Conservation (phyloP, 805 yeast genomes). For the Ogataea siamensis region DNA sequence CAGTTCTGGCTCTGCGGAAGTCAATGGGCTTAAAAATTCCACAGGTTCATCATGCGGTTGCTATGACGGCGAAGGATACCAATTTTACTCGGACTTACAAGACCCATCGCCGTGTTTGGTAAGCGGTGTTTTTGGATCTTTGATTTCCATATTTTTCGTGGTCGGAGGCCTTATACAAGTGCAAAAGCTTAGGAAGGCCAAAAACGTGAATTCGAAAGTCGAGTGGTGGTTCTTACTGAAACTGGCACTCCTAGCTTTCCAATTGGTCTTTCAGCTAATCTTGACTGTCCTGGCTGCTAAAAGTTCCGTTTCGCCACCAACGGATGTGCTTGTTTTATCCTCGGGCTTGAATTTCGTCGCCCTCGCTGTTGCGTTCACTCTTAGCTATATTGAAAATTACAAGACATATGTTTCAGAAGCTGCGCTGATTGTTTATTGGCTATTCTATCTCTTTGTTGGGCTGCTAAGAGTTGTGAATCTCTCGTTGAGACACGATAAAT, state of each 20-base stretch:
- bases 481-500: slow-evolving; percentile 35
- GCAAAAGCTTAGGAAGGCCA: slow-evolving; percentile 32
- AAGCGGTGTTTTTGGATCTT: slow-evolving; percentile 41
- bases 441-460: slow-evolving; percentile 50
- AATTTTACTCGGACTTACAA: slow-evolving; percentile 37
- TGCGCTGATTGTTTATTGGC: slow-evolving; percentile 72
- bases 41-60: slow-evolving; percentile 25
- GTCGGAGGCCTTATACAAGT: slow-evolving; percentile 39
- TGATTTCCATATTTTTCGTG: slow-evolving; percentile 37
- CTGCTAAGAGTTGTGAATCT: slow-evolving; percentile 43
- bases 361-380: slow-evolving; percentile 47
- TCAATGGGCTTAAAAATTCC: background rate
- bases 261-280: slow-evolving; percentile 37
- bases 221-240: slow-evolving; percentile 44
- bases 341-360: slow-evolving; percentile 39
- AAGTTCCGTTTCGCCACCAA: slow-evolving; percentile 16
- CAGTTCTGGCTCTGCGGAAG: background rate
- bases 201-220: slow-evolving; percentile 29
- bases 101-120: slow-evolving; percentile 54
- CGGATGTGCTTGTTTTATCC: slow-evolving; percentile 31
- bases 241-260: slow-evolving; percentile 38
- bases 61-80: slow-evolving; percentile 43
- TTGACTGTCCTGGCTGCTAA: slow-evolving; percentile 18
- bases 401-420: slow-evolving; percentile 66
- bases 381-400: slow-evolving; percentile 72